A percentile compares a stretch with the other conserved stretches of the same genome.
Evolutionary conservation across 768 basidiomycete genomes (phyloP).

Genomic region (Mycena chlorophos): DNA sequence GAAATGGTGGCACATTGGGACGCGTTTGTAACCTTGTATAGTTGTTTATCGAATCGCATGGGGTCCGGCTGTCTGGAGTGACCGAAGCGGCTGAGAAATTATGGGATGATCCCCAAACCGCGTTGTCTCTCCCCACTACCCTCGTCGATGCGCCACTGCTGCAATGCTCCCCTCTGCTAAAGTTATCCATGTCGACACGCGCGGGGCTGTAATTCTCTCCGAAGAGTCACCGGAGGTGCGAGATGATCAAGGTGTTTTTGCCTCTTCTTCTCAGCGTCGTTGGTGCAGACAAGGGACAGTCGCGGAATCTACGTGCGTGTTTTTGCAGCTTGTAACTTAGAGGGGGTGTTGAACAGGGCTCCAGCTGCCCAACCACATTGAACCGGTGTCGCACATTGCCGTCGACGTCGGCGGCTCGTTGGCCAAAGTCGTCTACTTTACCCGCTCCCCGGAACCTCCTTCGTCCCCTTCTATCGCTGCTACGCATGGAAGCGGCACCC

Average conservation of each 20-base stretch:
- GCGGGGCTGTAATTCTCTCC: conserved; percentile 88
- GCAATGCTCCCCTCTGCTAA: conserved; percentile 75
- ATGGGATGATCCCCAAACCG: neutral
- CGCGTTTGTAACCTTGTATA: neutral
- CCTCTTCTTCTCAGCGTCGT: conserved; percentile 13
- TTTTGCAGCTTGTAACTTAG: no score
- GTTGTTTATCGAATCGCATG: no score
- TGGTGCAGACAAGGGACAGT: conserved; percentile 79
- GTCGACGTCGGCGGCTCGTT: conserved; percentile 91
- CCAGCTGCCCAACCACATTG: no score
- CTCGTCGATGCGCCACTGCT: neutral
- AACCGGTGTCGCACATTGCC: neutral
- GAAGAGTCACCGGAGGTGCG: conserved; percentile 93
- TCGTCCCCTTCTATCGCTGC: conserved; percentile 70
- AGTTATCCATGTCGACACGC: conserved; percentile 92
- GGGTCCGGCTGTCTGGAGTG: neutral
- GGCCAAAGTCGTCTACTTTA: conserved; percentile 98
- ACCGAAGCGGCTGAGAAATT: conserved; percentile 1
- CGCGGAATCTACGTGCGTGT: conserved; percentile 96
- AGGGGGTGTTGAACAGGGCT: no score
- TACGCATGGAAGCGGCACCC: conserved; percentile 53
- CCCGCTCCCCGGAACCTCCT: conserved; percentile 86
- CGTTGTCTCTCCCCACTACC: neutral
- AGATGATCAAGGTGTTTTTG: conserved; percentile 14
- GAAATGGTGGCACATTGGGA: neutral